Conservation (phyloP, 2,329 filamentous ascomycete genomes). For the Alternaria sp. region DNA sequence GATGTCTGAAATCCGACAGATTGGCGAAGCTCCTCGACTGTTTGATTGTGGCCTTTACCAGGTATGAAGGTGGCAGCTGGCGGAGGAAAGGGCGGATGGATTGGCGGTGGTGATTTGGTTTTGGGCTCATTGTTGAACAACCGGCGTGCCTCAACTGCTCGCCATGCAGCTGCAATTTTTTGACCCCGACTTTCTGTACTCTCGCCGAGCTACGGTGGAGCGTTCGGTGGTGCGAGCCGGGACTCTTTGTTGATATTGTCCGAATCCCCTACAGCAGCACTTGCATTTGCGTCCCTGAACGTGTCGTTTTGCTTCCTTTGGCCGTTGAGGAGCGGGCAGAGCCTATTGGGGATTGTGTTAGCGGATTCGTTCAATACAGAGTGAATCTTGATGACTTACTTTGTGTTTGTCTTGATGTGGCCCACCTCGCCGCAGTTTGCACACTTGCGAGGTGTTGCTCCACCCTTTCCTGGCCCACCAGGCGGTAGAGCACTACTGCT, state of each 20-base stretch:
- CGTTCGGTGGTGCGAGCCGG: neutral
- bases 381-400: constrained; percentile 60
- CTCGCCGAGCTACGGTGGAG: neutral
- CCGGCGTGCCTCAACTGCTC: neutral
- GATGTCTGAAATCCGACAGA: neutral
- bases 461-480: constrained; percentile 55
- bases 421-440: constrained; percentile 96
- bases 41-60: neutral
- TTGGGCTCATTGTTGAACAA: neutral
- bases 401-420: constrained; percentile 99
- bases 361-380: constrained; percentile 10
- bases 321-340: constrained; percentile 51
- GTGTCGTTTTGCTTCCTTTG: constrained; percentile 50
- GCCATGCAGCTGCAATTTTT: too few relatives aligned
- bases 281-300: constrained; percentile 47
- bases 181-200: neutral
- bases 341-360: constrained; percentile 35
- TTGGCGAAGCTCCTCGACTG: neutral
- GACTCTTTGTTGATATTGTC: neutral
- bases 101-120: neutral
- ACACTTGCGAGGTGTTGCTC: constrained; percentile 79
- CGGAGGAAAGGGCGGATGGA: neutral
- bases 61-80: neutral
- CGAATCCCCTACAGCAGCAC: constrained; percentile 19
- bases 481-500: neutral